These are phyloP conservation scores for Aspergillus persii DNA, from an alignment of 2,329 filamentous ascomycete species.

Conservation along the genomic window DNA sequence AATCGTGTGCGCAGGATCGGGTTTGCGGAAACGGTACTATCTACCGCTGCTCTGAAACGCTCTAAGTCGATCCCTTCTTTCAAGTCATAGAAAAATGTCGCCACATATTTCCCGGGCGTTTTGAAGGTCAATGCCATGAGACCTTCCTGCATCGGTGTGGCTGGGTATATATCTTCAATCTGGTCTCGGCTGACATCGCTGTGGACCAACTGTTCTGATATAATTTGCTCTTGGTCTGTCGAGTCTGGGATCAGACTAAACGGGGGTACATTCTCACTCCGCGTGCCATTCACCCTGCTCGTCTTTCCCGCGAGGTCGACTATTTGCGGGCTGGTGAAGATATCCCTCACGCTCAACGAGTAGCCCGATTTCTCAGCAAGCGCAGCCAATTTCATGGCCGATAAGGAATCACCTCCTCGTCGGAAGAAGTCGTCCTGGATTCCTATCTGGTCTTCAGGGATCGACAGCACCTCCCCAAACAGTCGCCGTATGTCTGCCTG, in stretches of 20 bases:
- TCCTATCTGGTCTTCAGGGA: constrained; percentile 11
- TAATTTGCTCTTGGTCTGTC: too few species aligned
- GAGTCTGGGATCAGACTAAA: not conserved
- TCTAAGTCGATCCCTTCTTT: constrained; percentile 10
- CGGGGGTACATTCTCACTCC: not conserved
- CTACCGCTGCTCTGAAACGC: constrained; percentile 20
- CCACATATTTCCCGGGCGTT: constrained; percentile 7
- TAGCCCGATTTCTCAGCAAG: not conserved
- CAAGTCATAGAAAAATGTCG: constrained; percentile 6
- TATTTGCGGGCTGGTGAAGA: not conserved
- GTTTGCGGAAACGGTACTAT: not conserved
- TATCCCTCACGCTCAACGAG: not conserved
- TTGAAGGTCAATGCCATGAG: constrained; percentile 21
- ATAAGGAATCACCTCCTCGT: constrained; percentile 28
- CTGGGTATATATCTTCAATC: constrained; percentile 24
- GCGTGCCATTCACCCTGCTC: too few species aligned
- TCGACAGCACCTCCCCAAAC: constrained; percentile 16
- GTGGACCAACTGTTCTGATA: too few species aligned
- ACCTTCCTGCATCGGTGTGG: constrained; percentile 25
- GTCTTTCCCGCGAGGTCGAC: too few species aligned
- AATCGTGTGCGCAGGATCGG: constrained; percentile 2
- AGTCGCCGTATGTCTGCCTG: too few species aligned
- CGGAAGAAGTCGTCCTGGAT: constrained; percentile 27
- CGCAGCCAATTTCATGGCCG: constrained; percentile 12
- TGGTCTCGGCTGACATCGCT: constrained; percentile 6